Base-by-base conservation (phyloP, 1,139 yeast genomes). In the Yamadazyma blattariae region DNA sequence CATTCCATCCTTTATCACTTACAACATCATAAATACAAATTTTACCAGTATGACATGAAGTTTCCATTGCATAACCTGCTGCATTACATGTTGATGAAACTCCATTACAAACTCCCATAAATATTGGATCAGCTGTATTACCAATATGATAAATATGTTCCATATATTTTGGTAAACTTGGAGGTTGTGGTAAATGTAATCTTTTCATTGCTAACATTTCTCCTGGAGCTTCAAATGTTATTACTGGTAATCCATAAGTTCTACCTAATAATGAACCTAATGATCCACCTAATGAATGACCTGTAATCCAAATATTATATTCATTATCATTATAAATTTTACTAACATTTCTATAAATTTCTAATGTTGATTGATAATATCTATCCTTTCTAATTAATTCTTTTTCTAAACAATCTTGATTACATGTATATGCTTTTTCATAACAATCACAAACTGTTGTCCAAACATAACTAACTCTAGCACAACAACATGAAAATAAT, bases 11-110 rank as follows among this genome's bases (percentile, higher is more conserved):
- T 44, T 74, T 65, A 50, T 92, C 97, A 5, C 76, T 73, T 12
- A 90, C 96, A 15, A 85, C 92, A 52, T 92, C 98, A 61, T 92
- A 94, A 15, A 83, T 74, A 56, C 98, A 92, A 38, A 79, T 80
- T 52, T 76, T 74, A 0, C 98, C 99, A 0, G 96, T 78, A 56
- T 92, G 99, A 54, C 99, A 92, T 27, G 83, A 82, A 0, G 97
- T 84, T 56, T 92, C 98, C 97, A 92, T 83, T 9, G 98, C 98
- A 58, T 89, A 92, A 0, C 98, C 98, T 0, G 87, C 97, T 11
- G 87, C 74, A 49, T 92, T 82, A 58, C 99, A 92, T 4, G 92
- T 62, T 1, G 95, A 84, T 7, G 94, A 81, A 1, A 95, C 95
- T 4, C 99, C 99, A 53, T 87, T 89, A 57, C 98, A 92, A 6